Evolutionary conservation across 2,329 filamentous ascomycete genomes (phyloP), one percentile per base, ranked within the genome.

Genomic region (Calonectria naviculata): DNA sequence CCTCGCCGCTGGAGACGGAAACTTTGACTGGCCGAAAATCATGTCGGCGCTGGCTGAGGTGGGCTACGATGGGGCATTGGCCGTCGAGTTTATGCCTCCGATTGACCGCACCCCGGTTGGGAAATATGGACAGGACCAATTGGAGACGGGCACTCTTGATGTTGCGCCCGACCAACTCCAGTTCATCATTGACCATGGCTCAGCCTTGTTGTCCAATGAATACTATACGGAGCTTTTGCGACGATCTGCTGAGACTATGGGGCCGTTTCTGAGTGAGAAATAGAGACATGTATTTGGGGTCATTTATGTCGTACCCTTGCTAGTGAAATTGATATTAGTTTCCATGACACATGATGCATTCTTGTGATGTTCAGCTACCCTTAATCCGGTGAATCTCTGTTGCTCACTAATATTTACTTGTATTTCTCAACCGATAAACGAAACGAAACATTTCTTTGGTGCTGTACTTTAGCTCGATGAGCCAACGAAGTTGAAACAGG

Each of bases 121-220:
- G 0, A 56, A 67, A 12, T 76, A 58, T 15, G 74, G 74, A 4
- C 21, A n/a, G 3, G 47, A 15, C 7, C 72, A 76, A 29, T 31
- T 76, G 54, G 74, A 76, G 28, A 66, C 61, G 0, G 67, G 13
- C 2, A 6, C 21, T 1, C 12, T 74, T 5, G 65, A 73, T 7
- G 64, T 74, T 19, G 28, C 61, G 2, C 68, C 72, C 4, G 72
- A 76, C 6, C 74, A 73, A 4, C 19, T 76, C 0, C 66, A 74
- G 24, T 76, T 76, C 0, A 76, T 76, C 0, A 70, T 76, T 38
- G 68, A 76, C 47, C 74, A 76, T 26, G 74, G 74, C 0, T 76
- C 74, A 1, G 74, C 68, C 0, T 12, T 74, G 7, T 2, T 76
- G 0, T 76, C 74, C 4, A 68, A 71, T 4, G 26, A 5, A 4